Percentiles rank a stretch among this genome's conserved stretches.
phyloP scores from a whole-genome alignment of 176 grass and related monocot species.

The Saccharum officinarum region DNA sequence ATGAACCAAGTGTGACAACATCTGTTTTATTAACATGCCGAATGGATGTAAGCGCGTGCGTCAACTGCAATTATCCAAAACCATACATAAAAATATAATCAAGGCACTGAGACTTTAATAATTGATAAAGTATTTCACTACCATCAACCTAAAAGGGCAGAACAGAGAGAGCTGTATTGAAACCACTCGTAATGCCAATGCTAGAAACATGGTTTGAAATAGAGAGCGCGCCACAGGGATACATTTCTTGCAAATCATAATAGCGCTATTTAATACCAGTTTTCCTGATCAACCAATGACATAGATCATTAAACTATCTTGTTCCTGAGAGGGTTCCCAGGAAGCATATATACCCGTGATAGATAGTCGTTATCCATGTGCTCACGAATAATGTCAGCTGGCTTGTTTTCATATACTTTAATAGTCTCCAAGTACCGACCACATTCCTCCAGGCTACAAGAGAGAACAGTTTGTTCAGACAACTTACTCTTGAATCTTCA shows the following conservation, averaged over 20 bases:
- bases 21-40: constrained; percentile 90
- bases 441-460: constrained; percentile 90
- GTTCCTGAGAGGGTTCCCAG: background rate
- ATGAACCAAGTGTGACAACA: constrained; percentile 90
- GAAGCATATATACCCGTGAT: constrained; percentile 66
- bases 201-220: constrained; percentile 11
- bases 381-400: constrained; percentile 81
- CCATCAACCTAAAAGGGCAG: background rate
- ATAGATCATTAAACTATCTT: constrained; percentile 24
- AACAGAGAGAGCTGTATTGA: background rate
- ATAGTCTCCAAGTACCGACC: constrained; percentile 97
- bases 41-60: constrained; percentile 76
- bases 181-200: background rate
- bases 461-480: constrained; percentile 27
- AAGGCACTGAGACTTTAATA: background rate
- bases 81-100: background rate
- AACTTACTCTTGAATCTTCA: constrained; percentile 3
- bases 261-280: background rate
- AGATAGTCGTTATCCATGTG: constrained; percentile 91
- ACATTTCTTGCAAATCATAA: background rate
- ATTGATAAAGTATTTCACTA: background rate
- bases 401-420: constrained; percentile 97
- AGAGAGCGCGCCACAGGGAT: background rate
- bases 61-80: constrained; percentile 66
- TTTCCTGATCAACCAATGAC: background rate